phyloP scores from a whole-genome alignment of 257 asterid genomes.

The Paulownia fortunei region DNA sequence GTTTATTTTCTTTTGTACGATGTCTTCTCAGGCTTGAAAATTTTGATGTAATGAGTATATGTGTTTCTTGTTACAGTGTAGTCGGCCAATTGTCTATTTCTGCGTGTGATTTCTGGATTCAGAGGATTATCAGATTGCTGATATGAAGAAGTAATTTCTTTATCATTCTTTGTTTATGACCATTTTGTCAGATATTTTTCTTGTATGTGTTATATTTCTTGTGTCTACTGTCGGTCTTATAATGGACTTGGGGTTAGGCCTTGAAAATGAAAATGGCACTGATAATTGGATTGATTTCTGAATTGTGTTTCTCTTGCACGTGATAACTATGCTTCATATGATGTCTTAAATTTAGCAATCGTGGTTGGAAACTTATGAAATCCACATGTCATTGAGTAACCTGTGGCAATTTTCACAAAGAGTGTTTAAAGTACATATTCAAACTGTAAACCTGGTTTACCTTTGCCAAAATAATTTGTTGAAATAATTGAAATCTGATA shows the following conservation, averaged over 20 bases:
- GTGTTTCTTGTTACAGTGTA: conserved; percentile 36
- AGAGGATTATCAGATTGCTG: conserved; percentile 25
- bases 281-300: neutral
- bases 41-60: conserved; percentile 22
- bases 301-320: neutral
- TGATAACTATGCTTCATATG: neutral
- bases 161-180: neutral
- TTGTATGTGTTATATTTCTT: neutral
- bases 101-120: conserved; percentile 16
- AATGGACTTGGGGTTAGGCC: neutral
- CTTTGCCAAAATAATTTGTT: neutral
- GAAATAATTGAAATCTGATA: neutral
- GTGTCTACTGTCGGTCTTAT: neutral
- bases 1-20: neutral
- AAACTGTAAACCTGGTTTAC: neutral
- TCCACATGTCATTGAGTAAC: neutral
- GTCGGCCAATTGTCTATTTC: neutral
- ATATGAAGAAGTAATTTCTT: conserved; percentile 28
- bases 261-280: conserved; percentile 1
- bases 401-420: neutral
- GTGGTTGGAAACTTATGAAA: conserved; percentile 6
- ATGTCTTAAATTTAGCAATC: neutral
- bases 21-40: neutral
- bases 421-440: neutral
- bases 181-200: conserved; percentile 9